Evolutionary conservation across 2,329 filamentous ascomycete genomes (phyloP), one percentile per base, ranked within the genome.

Genomic region (Capronia coronata): DNA sequence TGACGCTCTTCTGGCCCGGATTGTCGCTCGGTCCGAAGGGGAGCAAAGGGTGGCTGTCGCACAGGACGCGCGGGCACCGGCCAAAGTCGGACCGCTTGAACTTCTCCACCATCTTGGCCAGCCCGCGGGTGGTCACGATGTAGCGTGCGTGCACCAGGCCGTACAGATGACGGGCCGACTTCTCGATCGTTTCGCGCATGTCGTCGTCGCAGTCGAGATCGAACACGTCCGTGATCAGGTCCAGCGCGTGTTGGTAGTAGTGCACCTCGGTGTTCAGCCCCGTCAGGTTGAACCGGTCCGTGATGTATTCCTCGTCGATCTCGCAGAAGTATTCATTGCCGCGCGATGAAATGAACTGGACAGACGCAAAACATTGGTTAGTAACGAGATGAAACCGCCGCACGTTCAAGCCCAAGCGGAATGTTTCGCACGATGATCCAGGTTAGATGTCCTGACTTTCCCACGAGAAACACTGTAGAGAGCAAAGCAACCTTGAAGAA

Each of bases 251-350:
- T 70, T 98, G 93, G 65, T 98, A 98, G 75, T 97, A 96, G 65
- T 95, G 87, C 11, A 98, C 93, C 67, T 98, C 93, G 29, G 88
- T 91, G 71, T 97, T 96, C 43, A 98, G 79, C 30, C 93, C 93
- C 0, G 93, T 98, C 54, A 98, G 76, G 71, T 98, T 98, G 79
- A 98, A 98, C 43, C 93, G 84, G 68, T 98, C 93, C 44, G 90
- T 97, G 40, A 98, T 78, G 70, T 98, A 98, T 64, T 98, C 93
- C 68, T 98, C 93, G 70, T 98, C 93, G 63, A 98, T 97, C 67
- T 98, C 93, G 79, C 93, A 98, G 65, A 97, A 98, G 72, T 98
- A 98, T 68, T 98, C 93, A 71, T 98, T 97, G 59, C 93, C 93
- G 48, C 93, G 82, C 4, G 90, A 95, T 3, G 91, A 96, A 63